These are phyloP conservation scores for Grosmannia huntii DNA, from an alignment of 2,329 filamentous ascomycete species.

Conservation along the genomic window DNA sequence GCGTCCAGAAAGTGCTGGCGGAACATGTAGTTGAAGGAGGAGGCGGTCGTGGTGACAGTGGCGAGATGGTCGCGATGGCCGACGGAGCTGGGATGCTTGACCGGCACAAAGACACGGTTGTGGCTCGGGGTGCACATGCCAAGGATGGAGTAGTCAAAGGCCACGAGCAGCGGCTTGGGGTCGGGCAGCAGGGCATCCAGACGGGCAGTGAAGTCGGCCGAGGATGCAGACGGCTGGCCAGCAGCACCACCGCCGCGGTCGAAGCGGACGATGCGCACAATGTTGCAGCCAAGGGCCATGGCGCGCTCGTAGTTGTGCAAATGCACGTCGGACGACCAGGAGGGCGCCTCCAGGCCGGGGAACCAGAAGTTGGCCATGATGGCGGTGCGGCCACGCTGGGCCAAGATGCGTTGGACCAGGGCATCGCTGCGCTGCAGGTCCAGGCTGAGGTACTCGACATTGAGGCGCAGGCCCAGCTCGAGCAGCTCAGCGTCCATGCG, in stretches of 20 bases:
- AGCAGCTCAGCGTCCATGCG: slow-evolving; percentile 42
- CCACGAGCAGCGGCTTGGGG: slow-evolving; percentile 35
- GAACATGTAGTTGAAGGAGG: slow-evolving; percentile 47
- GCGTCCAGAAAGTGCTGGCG: slow-evolving; percentile 48
- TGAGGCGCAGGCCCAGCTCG: slow-evolving; percentile 50
- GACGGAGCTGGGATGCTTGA: slow-evolving; percentile 30
- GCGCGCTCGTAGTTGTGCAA: slow-evolving; percentile 40
- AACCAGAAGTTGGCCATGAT: slow-evolving; percentile 46
- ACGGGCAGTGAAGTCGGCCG: slow-evolving; percentile 37
- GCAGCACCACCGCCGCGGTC: slow-evolving; percentile 37
- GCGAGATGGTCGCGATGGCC: slow-evolving; percentile 28
- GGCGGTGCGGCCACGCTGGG: slow-evolving; percentile 41
- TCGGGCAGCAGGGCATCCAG: slow-evolving; percentile 29
- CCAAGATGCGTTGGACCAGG: slow-evolving; percentile 34
- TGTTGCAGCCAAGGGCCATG: slow-evolving; percentile 43
- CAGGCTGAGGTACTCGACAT: slow-evolving; percentile 51
- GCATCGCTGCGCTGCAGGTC: slow-evolving; percentile 44
- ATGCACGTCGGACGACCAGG: slow-evolving; percentile 44
- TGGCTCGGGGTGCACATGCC: slow-evolving; percentile 27
- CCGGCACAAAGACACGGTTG: slow-evolving; percentile 39
- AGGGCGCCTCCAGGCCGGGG: slow-evolving; percentile 29
- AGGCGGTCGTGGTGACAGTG: slow-evolving; percentile 39
- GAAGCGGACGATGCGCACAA: slow-evolving; percentile 49
- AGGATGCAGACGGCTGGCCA: slow-evolving; percentile 19
- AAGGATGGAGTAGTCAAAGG: slow-evolving; percentile 32